These are phyloP conservation scores for Ilyonectria robusta DNA, from an alignment of 2,329 filamentous ascomycete species.

Conservation along the genomic window DNA sequence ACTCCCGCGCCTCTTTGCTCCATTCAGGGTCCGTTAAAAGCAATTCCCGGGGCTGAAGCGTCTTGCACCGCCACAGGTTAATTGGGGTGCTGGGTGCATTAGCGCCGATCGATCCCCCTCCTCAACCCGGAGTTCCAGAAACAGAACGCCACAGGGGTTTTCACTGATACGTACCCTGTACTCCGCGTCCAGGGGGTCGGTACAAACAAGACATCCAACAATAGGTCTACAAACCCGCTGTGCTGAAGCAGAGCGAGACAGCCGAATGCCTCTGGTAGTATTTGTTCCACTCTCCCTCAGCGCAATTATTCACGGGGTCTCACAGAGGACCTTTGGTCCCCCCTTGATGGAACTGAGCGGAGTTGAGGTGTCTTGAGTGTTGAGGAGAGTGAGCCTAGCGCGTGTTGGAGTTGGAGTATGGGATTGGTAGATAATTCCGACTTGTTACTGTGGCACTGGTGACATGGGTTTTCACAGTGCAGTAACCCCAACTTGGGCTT, in stretches of 20 bases:
- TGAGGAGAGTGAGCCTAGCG: background rate
- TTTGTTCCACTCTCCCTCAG: conserved; percentile 13
- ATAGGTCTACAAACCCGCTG: background rate
- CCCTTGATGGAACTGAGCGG: conserved; percentile 21
- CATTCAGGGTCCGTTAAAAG: conserved; percentile 20
- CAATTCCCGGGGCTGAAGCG: conserved; percentile 36
- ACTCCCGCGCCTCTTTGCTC: background rate
- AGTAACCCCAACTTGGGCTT: background rate
- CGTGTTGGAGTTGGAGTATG: background rate
- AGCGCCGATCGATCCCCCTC: conserved; percentile 51
- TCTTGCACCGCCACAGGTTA: conserved; percentile 54
- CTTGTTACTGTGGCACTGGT: background rate
- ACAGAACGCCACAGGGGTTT: conserved; percentile 33
- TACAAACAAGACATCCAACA: conserved; percentile 23
- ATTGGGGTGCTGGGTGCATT: conserved; percentile 49
- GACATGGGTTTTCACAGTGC: background rate
- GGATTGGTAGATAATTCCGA: background rate
- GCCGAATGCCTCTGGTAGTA: background rate
- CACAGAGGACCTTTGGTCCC: conserved; percentile 12
- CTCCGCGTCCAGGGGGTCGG: conserved; percentile 27
- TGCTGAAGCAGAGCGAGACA: conserved; percentile 1
- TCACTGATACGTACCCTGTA: conserved; percentile 24
- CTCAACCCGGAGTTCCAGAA: conserved; percentile 46
- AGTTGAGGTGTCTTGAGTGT: conserved; percentile 2
- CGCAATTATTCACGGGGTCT: conserved; percentile 7